phyloP scores from a whole-genome alignment of 495 filamentous ascomycete genomes.

The Amorphotheca resinae region DNA sequence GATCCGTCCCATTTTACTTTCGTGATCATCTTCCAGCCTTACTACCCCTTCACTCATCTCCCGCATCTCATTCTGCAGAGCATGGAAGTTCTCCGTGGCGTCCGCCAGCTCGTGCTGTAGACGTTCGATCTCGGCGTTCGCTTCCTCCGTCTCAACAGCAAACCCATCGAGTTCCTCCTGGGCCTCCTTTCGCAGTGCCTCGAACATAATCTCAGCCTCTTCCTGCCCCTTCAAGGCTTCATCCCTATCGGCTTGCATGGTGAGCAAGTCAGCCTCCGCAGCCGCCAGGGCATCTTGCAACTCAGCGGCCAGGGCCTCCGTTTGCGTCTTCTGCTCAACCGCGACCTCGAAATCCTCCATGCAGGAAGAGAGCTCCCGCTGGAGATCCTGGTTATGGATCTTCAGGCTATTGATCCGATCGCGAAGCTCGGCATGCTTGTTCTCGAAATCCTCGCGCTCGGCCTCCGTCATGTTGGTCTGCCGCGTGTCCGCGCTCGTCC shows the following conservation, averaged over 20 bases:
- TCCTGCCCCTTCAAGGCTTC: conserved; percentile 68
- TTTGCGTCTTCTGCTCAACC: conserved; percentile 43
- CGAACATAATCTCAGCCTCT: conserved; percentile 68
- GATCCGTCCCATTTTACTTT: conserved; percentile 45
- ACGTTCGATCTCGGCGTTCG: conserved; percentile 58
- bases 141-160: conserved; percentile 65
- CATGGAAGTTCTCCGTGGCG: conserved; percentile 69
- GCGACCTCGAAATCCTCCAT: conserved; percentile 53
- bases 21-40: conserved; percentile 75
- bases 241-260: conserved; percentile 75
- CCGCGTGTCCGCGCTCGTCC: conserved; percentile 55
- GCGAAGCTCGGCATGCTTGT: conserved; percentile 66
- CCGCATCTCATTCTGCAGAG: conserved; percentile 81
- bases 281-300: conserved; percentile 68
- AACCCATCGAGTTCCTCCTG: conserved; percentile 74
- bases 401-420: conserved; percentile 77
- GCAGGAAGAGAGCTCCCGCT: conserved; percentile 57
- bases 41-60: conserved; percentile 76
- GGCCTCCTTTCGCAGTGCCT: conserved; percentile 65
- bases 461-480: conserved; percentile 59
- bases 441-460: conserved; percentile 79
- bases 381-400: conserved; percentile 69
- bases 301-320: conserved; percentile 44
- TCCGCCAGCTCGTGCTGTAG: conserved; percentile 55
- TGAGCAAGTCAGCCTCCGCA: conserved; percentile 65